Conservation (phyloP, 164 flowering plant genomes). For the Piper longum region DNA sequence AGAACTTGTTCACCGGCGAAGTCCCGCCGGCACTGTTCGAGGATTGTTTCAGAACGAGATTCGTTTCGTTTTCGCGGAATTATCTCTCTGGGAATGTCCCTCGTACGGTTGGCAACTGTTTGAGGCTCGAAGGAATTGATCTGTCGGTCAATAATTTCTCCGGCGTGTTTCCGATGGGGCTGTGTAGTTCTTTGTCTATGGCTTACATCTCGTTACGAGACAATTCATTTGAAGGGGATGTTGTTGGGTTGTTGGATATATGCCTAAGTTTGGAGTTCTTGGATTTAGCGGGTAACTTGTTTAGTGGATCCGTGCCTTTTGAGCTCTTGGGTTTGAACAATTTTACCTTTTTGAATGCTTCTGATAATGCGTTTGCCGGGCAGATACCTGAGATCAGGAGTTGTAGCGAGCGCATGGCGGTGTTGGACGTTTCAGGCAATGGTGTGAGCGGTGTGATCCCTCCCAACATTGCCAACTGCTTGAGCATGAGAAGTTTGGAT, state of each 20-base stretch:
- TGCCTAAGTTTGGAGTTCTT: constrained; percentile 56
- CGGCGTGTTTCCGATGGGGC: constrained; percentile 46
- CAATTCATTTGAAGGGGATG: constrained; percentile 46
- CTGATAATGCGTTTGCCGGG: constrained; percentile 55
- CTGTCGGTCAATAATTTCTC: constrained; percentile 57
- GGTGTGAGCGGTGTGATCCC: constrained; percentile 52
- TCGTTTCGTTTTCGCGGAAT: constrained; percentile 62
- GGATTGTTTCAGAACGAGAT: constrained; percentile 54
- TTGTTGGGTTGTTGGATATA: constrained; percentile 25
- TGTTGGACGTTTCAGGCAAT: constrained; percentile 63
- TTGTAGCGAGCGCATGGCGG: constrained; percentile 38
- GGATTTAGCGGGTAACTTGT: constrained; percentile 70
- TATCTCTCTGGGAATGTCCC: constrained; percentile 62
- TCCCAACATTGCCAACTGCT: constrained; percentile 40
- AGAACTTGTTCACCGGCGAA: constrained; percentile 51
- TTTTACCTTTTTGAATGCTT: constrained; percentile 54
- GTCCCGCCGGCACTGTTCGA: constrained; percentile 55
- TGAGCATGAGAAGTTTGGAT: constrained; percentile 40
- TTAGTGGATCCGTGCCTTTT: constrained; percentile 57
- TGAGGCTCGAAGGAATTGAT: constrained; percentile 59
- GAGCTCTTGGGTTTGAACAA: constrained; percentile 36
- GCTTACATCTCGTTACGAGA: constrained; percentile 51
- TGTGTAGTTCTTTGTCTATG: constrained; percentile 38
- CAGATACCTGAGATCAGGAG: constrained; percentile 26
- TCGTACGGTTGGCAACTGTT: constrained; percentile 42